Conservation (phyloP, 78 protist species). For the Dictyostelium firmibasis region DNA sequence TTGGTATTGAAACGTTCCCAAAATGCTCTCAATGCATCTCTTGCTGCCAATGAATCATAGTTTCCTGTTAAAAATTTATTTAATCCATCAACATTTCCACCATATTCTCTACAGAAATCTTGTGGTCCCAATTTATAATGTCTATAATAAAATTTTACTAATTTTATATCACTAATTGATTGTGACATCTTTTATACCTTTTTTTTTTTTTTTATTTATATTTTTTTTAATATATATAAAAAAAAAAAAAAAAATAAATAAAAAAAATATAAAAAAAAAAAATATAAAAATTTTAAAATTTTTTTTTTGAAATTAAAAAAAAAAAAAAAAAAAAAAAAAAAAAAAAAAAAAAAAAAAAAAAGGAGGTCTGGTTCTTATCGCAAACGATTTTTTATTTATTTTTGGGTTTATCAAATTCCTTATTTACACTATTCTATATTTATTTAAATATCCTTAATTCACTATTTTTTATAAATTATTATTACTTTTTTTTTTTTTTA, state of each 20-base stretch:
- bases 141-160: conserved; percentile 24
- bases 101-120: conserved; percentile 47
- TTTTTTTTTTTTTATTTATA: not conserved
- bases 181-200: not conserved
- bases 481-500: too few relatives aligned
- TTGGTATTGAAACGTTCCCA: conserved; percentile 35
- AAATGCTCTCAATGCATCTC: conserved; percentile 22
- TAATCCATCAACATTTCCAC: conserved; percentile 15
- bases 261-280: not conserved
- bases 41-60: conserved; percentile 6
- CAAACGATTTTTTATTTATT: not conserved
- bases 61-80: conserved; percentile 22
- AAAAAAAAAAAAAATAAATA: not conserved
- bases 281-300: not conserved
- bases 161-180: conserved; percentile 21
- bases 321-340: too few relatives aligned
- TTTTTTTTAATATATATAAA: not conserved
- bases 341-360: too few relatives aligned
- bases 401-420: too few relatives aligned
- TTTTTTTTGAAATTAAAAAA: too few relatives aligned
- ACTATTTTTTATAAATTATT: too few relatives aligned
- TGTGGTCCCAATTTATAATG: conserved; percentile 18
- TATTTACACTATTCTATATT: too few relatives aligned
- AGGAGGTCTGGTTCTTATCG: too few relatives aligned
- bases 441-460: too few relatives aligned